Percentiles rank a stretch among this genome's conserved stretches.
These are phyloP conservation scores for Gnetum montanum DNA, from an alignment of 75 land plant genomes.

Conservation along the genomic window DNA sequence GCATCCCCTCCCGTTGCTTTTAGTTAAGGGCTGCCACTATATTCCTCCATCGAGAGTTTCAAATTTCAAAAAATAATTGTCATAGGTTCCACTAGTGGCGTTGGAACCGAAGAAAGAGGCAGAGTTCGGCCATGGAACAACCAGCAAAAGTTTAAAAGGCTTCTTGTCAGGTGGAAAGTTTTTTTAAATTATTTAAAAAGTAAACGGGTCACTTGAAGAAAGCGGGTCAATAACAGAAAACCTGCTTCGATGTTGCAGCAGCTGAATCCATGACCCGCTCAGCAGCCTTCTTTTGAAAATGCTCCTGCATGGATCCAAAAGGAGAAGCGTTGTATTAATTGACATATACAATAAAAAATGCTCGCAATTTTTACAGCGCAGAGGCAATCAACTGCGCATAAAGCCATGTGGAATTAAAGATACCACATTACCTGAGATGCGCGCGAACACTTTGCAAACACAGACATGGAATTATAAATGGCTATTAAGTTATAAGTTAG, in stretches of 20 bases:
- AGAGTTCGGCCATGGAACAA: not conserved
- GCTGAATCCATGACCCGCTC: conserved; percentile 79
- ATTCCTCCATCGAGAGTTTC: not conserved
- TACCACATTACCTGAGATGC: too few relatives aligned
- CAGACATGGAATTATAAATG: not conserved
- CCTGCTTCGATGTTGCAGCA: conserved; percentile 82
- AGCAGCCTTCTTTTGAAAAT: conserved; percentile 66
- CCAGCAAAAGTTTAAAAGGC: too few relatives aligned
- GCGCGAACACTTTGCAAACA: not conserved
- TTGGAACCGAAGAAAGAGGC: not conserved
- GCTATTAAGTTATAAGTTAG: not conserved
- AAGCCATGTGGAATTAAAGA: too few relatives aligned
- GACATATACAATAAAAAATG: not conserved
- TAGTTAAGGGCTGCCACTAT: too few relatives aligned
- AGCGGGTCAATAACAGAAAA: conserved; percentile 4
- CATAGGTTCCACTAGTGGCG: not conserved
- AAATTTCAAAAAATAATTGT: not conserved
- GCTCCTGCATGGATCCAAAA: conserved; percentile 41
- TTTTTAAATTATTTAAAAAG: too few relatives aligned
- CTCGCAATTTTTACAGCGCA: too few relatives aligned
- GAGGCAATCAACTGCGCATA: not conserved
- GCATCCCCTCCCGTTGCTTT: too few relatives aligned
- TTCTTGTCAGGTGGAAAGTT: too few relatives aligned
- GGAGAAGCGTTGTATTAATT: not conserved
- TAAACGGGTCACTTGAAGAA: too few relatives aligned